Conservation (phyloP, 1,284 basidiomycete genomes). For the Malassezia yamatoensis region DNA sequence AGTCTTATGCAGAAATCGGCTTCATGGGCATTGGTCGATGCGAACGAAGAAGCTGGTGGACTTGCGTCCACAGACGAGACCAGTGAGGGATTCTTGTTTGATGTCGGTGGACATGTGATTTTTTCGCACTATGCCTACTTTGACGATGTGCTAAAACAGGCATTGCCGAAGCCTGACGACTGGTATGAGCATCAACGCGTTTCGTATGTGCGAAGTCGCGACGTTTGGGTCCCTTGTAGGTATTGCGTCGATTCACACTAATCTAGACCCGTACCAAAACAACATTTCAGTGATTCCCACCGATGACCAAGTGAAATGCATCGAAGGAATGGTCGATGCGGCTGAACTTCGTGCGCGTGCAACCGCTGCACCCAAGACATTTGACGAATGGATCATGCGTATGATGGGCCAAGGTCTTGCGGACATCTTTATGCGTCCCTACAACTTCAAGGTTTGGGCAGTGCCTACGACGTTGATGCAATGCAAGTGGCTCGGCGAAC, state of each 20-base stretch:
- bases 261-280: conserved; percentile 50
- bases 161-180: conserved; percentile 50
- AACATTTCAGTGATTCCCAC: conserved; percentile 53
- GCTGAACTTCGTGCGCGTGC: conserved; percentile 46
- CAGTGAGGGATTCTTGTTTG: conserved; percentile 53
- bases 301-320: conserved; percentile 51
- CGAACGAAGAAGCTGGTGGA: conserved; percentile 51
- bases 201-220: conserved; percentile 52
- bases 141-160: conserved; percentile 52
- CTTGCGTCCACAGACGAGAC: conserved; percentile 53
- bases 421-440: conserved; percentile 54
- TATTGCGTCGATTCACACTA: not conserved
- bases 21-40: conserved; percentile 51
- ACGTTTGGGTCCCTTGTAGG: conserved; percentile 52
- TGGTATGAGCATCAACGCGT: conserved; percentile 54
- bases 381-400: conserved; percentile 53
- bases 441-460: conserved; percentile 56
- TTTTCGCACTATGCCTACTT: conserved; percentile 55
- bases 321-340: conserved; percentile 53
- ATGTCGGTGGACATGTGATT: conserved; percentile 55
- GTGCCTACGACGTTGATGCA: conserved; percentile 54
- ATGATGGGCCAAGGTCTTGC: conserved; percentile 53
- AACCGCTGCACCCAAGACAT: conserved; percentile 48
- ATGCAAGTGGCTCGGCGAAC: conserved; percentile 55
- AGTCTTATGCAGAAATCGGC: conserved; percentile 44